Evolutionary conservation across 2,329 filamentous ascomycete genomes (phyloP).

Genomic region (Colletotrichum horii): DNA sequence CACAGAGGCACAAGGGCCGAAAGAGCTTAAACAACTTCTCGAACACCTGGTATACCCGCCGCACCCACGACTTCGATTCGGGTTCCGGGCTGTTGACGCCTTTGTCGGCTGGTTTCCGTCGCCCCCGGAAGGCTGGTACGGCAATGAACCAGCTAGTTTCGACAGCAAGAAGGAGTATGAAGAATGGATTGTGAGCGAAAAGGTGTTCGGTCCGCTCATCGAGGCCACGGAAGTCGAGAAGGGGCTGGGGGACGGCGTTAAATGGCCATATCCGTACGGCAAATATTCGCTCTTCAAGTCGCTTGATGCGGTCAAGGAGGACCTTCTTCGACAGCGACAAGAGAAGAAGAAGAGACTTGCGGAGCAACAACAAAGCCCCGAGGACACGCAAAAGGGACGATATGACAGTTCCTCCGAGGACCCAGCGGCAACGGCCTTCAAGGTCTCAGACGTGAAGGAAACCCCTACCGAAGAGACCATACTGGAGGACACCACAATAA

Average conservation of each 20-base stretch:
- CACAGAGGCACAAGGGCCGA: neutral
- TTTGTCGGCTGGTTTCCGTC: neutral
- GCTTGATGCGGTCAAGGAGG: too few species aligned
- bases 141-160: too few species aligned
- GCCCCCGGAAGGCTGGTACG: slow-evolving; percentile 57
- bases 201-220: neutral
- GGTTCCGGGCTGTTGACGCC: neutral
- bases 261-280: neutral
- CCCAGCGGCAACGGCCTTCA: too few species aligned
- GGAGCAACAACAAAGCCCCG: too few species aligned
- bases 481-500: too few species aligned
- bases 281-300: too few species aligned
- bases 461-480: too few species aligned
- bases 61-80: neutral
- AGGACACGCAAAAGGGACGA: too few species aligned
- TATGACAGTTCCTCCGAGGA: too few species aligned
- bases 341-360: too few species aligned
- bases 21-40: neutral
- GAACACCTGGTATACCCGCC: neutral
- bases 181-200: slow-evolving; percentile 22
- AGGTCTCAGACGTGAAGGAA: too few species aligned
- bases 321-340: too few species aligned
- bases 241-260: neutral
- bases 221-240: neutral
- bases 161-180: slow-evolving; percentile 70